Percentiles rank a stretch among this genome's conserved stretches.
Evolutionary conservation across 2,329 filamentous ascomycete genomes (phyloP).

Genomic region (Byssothecium circinans): DNA sequence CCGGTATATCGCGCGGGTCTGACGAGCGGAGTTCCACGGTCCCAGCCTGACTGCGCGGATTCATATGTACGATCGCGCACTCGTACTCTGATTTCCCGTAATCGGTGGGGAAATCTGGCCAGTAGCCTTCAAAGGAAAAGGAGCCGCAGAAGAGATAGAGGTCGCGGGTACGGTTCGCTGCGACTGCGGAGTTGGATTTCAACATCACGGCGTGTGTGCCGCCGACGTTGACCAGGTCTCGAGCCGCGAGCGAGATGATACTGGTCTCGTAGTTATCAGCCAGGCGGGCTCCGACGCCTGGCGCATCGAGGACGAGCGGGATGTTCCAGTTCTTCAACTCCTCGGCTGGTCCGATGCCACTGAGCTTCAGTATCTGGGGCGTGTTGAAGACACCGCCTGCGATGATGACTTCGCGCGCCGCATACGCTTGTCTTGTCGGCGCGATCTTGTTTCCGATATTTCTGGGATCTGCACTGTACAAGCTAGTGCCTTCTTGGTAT

Average conservation of each 20-base stretch:
- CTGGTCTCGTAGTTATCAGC: conserved; percentile 59
- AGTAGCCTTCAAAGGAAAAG: conserved; percentile 54
- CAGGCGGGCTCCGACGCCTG: conserved; percentile 66
- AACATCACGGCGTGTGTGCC: conserved; percentile 50
- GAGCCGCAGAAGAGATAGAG: conserved; percentile 56
- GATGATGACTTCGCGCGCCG: conserved; percentile 30
- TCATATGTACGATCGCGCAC: conserved; percentile 58
- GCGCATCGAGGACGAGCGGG: conserved; percentile 56
- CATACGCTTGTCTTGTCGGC: conserved; percentile 29
- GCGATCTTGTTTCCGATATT: conserved; percentile 18
- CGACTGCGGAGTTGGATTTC: conserved; percentile 30
- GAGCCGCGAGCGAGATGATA: conserved; percentile 47
- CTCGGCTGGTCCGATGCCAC: conserved; percentile 60
- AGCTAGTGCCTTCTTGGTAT: conserved; percentile 42
- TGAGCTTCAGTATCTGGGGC: conserved; percentile 65
- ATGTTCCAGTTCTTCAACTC: conserved; percentile 60
- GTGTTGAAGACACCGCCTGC: conserved; percentile 60
- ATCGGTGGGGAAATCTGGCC: conserved; percentile 44
- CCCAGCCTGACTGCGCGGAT: conserved; percentile 56
- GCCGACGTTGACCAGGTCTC: conserved; percentile 50
- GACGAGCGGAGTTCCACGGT: conserved; percentile 61
- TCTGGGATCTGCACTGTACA: conserved; percentile 46
- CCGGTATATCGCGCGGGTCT: conserved; percentile 64
- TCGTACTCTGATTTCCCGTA: conserved; percentile 23
- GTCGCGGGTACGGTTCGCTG: conserved; percentile 46